These are phyloP conservation scores for Dioscorea cayenensis DNA, from an alignment of 116 monocot species.

Conservation along the genomic window DNA sequence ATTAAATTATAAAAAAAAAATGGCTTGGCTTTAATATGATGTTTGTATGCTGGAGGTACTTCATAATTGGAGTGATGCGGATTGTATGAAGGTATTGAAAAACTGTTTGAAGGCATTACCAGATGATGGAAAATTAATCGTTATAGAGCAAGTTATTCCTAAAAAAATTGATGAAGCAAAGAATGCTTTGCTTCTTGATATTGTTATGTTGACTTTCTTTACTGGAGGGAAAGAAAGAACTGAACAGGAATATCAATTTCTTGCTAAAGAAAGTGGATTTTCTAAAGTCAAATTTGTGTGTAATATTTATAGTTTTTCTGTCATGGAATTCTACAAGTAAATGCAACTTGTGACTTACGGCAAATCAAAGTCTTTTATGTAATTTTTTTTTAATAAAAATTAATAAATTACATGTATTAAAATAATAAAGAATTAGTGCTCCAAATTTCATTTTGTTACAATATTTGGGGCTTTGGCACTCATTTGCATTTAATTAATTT, in stretches of 20 bases:
- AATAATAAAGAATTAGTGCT: too few species aligned
- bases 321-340: slow-evolving; percentile 14
- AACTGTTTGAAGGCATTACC: slow-evolving; percentile 21
- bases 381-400: too few species aligned
- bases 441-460: too few species aligned
- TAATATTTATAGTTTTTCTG: background rate
- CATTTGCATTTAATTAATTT: too few species aligned
- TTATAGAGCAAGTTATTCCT: slow-evolving; percentile 5
- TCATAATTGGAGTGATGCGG: slow-evolving; percentile 18
- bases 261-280: slow-evolving; percentile 10
- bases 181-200: background rate
- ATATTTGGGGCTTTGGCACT: too few species aligned
- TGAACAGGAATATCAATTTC: background rate
- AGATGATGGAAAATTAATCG: slow-evolving; percentile 16
- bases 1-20: too few species aligned
- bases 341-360: background rate
- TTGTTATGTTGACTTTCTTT: slow-evolving; percentile 8
- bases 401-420: too few species aligned
- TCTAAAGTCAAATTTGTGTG: background rate
- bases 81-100: slow-evolving; percentile 12
- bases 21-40: too few species aligned
- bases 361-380: too few species aligned
- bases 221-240: slow-evolving; percentile 27
- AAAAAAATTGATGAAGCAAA: background rate
- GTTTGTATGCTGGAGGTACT: slow-evolving; percentile 1